phyloP scores from a whole-genome alignment of 768 basidiomycete species.

The Trametes villosa region DNA sequence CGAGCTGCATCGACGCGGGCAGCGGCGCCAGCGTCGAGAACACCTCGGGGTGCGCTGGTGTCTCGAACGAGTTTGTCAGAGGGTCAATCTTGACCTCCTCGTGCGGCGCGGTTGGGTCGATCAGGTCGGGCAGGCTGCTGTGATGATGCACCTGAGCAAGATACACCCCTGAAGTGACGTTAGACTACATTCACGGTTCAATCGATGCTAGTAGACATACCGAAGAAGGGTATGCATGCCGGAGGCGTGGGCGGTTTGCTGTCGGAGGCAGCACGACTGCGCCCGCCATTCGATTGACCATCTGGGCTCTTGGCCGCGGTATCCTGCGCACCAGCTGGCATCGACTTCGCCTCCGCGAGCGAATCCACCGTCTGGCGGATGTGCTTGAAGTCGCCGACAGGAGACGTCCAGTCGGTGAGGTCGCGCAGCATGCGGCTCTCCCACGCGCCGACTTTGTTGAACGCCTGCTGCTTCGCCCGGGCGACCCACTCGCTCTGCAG shows the following conservation, averaged over 20 bases:
- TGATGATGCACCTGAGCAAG: conserved; percentile 70
- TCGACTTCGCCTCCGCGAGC: conserved; percentile 67
- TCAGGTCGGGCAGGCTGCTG: conserved; percentile 73
- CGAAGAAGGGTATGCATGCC: conserved; percentile 83
- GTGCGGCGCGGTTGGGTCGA: conserved; percentile 82
- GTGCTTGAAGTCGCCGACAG: conserved; percentile 71
- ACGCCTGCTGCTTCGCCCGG: conserved; percentile 67
- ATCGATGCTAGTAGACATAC: conserved; percentile 41
- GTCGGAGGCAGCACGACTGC: conserved; percentile 43
- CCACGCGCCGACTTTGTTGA: conserved; percentile 68
- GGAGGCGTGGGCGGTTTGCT: conserved; percentile 47
- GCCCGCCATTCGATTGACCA: conserved; percentile 36
- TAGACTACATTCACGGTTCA: background rate
- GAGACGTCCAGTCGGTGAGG: conserved; percentile 66
- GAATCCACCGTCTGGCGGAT: conserved; percentile 68
- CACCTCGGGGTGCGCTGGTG: conserved; percentile 77
- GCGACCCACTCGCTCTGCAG: conserved; percentile 71
- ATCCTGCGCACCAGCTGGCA: conserved; percentile 57
- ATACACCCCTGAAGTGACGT: conserved; percentile 62
- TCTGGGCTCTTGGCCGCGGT: conserved; percentile 53
- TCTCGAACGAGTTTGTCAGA: conserved; percentile 62
- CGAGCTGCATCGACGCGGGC: conserved; percentile 77
- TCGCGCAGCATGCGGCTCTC: conserved; percentile 77
- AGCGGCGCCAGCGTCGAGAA: conserved; percentile 74
- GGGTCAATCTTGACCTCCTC: conserved; percentile 69